Evolutionary conservation across 2,329 filamentous ascomycete genomes (phyloP), one percentile per base, ranked within the genome.

Genomic region (Fusarium lateritium): DNA sequence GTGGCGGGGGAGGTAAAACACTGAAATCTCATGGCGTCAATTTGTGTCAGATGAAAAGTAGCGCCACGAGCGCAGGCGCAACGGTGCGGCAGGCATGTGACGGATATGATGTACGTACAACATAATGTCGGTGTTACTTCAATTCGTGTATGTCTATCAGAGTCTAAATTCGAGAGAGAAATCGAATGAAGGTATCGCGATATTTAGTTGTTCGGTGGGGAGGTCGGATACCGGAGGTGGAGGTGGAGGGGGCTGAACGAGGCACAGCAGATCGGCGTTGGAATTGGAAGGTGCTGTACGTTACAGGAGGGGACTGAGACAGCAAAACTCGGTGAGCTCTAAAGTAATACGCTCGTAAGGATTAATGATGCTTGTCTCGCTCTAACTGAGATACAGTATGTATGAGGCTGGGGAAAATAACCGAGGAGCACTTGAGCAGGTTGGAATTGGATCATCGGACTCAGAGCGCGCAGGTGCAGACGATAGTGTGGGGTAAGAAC

Each of bases 1-100:
- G 89, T 63, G 92, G 91, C 65, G 93, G 94, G 67, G 94, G 94
- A 63, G 94, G 94, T 74, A 97, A 87, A 73, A 97, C 94, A 81
- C 92, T 94, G 71, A 47, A 68, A 62, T 70, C 59, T 55, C 67
- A 70, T 67, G 39, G 49, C 49, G 69, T 74, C 57, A 74, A 72
- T 67, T 45, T 59, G 60, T 50, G 56, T 56, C 45, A 11, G 52
- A 38, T 51, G 64, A 64, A 69, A 46, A 69, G 52, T 15, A 50
- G 46, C 28, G 28, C 49, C 34, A 45, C 50, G 38, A 44, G 57
- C 43, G 22, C 46, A 58, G 47, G 24, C 43, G 31, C 50, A 44
- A 31, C 28, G 50, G 36, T 26, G 53, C 38, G 34, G 39, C 50
- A n/a, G 46, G n/a, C 28, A 28, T 24, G 42, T 13, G 38, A 42